Conservation (phyloP, 768 basidiomycete genomes). For the Hericium alpestre region DNA sequence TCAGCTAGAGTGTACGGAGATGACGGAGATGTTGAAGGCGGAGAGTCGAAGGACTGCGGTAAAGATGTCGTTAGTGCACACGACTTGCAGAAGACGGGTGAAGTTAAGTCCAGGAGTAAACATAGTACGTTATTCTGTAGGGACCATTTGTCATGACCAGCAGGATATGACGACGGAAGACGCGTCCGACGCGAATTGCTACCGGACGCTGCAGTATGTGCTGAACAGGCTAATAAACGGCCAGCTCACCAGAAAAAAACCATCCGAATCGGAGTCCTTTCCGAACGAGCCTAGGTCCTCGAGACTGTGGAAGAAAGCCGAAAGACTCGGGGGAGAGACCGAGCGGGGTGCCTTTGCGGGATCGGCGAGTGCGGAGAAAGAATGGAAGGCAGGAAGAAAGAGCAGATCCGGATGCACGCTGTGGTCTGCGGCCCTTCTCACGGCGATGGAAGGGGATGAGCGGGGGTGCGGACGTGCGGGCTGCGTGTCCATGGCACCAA, state of each 20-base stretch:
- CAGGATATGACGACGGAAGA: too few species aligned
- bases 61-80: neutral
- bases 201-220: too few species aligned
- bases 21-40: conserved; percentile 1
- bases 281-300: too few species aligned
- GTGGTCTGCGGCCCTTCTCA: neutral
- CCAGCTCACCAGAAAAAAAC: too few species aligned
- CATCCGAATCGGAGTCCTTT: too few species aligned
- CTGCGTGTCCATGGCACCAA: neutral
- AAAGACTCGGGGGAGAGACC: neutral
- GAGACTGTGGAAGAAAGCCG: neutral
- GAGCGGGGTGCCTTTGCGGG: neutral
- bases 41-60: neutral
- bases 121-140: too few species aligned
- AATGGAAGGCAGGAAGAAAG: neutral
- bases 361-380: neutral
- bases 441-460: neutral
- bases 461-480: neutral
- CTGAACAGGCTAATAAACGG: too few species aligned
- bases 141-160: too few species aligned
- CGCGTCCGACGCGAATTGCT: too few species aligned
- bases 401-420: neutral
- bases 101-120: too few species aligned
- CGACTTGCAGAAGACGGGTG: too few species aligned
- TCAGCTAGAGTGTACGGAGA: too few species aligned